Evolutionary conservation across 805 yeast species (phyloP), one percentile per base, ranked within the genome.

Genomic region (Kodamaea laetipori): DNA sequence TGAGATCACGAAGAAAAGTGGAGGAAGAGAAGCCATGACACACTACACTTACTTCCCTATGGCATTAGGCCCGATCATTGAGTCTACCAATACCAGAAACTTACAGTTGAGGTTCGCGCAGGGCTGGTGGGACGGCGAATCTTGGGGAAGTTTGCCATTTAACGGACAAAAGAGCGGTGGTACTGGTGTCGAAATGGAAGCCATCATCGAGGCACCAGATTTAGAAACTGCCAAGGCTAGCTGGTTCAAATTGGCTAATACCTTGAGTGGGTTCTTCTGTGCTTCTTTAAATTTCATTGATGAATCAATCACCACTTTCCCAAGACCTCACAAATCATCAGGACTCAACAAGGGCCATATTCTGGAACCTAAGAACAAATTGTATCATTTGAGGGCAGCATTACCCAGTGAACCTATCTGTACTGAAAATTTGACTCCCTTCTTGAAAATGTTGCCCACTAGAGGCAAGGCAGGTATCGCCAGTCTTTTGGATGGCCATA

Each of bases 391-490:
- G 49, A 74, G 95, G 48, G 96, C 97, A 5, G 86, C 97, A 0
- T 75, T 94, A 39, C 97, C 99, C 1, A 80, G 92, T 48, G 99
- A 94, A 59, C 96, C 97, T 0, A 82, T 94, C 12, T 94, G 99
- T 64, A 94, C 99, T 0, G 99, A 94, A 62, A 94, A 94, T 65
- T 73, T 94, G 58, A 92, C 99, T 0, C 98, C 99, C 0, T 89
- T 92, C 53, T 63, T 94, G 49, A 90, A 90, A 59, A 70, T 94
- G 48, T 73, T 94, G 21, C 98, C 99, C 3, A 86, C 97, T 8
- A 84, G 88, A 58, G 97, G 97, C 2, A 85, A 83, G 60, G 82
- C 95, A 0, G 99, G 99, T 2, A 69, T 94, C 30, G 78, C 96
- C 0, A 78, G 95, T 0, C 69, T 92, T 32, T 69, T 94, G 17